Evolutionary conservation across 2,329 filamentous ascomycete genomes (phyloP).

Genomic region (Aspergillus terreus): DNA sequence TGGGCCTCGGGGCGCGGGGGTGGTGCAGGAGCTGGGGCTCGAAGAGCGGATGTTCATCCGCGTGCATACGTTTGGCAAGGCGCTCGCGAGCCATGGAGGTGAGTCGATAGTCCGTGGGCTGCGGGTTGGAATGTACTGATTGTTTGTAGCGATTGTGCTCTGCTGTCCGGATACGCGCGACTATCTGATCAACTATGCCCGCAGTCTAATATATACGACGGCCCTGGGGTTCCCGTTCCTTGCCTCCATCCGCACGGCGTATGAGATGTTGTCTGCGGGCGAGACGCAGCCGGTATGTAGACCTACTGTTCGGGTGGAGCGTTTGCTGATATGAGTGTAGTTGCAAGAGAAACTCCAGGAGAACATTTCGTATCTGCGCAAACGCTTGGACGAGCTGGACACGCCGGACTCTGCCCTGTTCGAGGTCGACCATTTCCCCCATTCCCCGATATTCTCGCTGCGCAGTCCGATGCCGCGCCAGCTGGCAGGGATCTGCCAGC

Average conservation of each 20-base stretch:
- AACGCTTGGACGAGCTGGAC: constrained; percentile 40
- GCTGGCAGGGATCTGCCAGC: constrained; percentile 59
- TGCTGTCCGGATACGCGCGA: constrained; percentile 57
- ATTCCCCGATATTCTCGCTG: constrained; percentile 63
- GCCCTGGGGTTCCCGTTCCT: constrained; percentile 62
- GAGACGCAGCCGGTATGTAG: constrained; percentile 41
- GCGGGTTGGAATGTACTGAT: constrained; percentile 2
- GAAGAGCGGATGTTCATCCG: constrained; percentile 49
- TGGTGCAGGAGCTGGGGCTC: constrained; percentile 49
- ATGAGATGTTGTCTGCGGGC: constrained; percentile 53
- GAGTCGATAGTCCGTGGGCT: constrained; percentile 22
- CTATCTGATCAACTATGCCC: constrained; percentile 72
- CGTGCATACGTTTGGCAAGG: constrained; percentile 54
- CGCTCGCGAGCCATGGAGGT: constrained; percentile 64
- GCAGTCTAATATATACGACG: constrained; percentile 72
- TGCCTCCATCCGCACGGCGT: constrained; percentile 56
- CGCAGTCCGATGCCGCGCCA: constrained; percentile 56
- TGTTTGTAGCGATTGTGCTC: constrained; percentile 54
- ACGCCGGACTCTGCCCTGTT: constrained; percentile 28
- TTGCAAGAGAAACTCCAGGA: constrained; percentile 45
- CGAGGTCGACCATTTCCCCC: constrained; percentile 41
- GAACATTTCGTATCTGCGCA: constrained; percentile 46
- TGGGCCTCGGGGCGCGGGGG: constrained; percentile 47
- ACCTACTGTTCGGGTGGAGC: too few species aligned
- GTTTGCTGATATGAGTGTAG: constrained; percentile 15